Base-by-base conservation (phyloP, 805 yeast species). In the Kuraishia piskuri region DNA sequence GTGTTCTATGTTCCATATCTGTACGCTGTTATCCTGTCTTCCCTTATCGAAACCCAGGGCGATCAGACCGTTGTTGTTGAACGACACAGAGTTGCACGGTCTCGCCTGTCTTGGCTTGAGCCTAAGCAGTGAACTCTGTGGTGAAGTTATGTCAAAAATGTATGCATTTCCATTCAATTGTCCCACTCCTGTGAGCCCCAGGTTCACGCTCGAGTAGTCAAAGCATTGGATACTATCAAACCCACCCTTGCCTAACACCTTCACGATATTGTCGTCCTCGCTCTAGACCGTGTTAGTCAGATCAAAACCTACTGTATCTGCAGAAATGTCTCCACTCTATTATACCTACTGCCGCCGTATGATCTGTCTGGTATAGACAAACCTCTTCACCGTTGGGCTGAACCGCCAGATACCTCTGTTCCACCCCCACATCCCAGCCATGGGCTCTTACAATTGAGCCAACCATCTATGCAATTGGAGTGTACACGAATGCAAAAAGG, bases 361-460 rank as follows among this genome's bases (percentile, higher is more conserved):
- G 71, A 57, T 77, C 70, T 0, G 87, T 82, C 57, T 78, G 79
- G 61, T 84, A 85, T 10, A 88, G 73, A 0, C 85, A 70, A 2
- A 89, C 84, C 59, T 86, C 92, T 63, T 90, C 96, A 2, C 95
- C 84, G 25, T 88, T 76, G 1, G 96, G 94, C 57, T 82, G 85
- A 6, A 86, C 84, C 0, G 88, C 83, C 12, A 88, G 67, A 60
- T 80, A 84, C 50, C 75, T 77, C 61, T 84, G 88, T 48, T 74
- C 77, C 48, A 68, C 67, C 6, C 76, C 81, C n/a, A 61, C 59
- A 54, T 80, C 83, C 90, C 90, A 84, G 48, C 75, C 75, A 51
- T 67, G 62, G 8, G 87, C 84, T 53, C 84, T 72, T n/a, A 74
- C 70, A 10, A 84, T 78, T 40, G 79, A 75, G 4, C 88, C 88